Base-by-base conservation (phyloP, 1,139 yeast species). In the Blastobotrys serpentis region DNA sequence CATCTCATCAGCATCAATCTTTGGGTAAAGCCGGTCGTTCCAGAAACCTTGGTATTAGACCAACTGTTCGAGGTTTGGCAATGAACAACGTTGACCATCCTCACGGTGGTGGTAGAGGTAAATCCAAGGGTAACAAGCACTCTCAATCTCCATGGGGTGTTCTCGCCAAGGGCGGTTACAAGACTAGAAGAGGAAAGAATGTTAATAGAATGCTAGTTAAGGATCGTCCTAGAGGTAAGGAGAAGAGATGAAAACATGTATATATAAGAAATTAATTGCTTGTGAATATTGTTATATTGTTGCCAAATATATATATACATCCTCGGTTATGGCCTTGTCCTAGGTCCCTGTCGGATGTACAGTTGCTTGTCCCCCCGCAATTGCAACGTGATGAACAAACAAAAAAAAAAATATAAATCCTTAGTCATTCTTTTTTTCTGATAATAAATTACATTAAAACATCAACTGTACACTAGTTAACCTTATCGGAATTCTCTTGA, bases 21-120 rank as follows among this genome's bases (percentile, higher is more conserved):
- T 78, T 89, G 72, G 98, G 99, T 78, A 92, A 94, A 70, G 99
- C 99, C 13, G 99, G 99, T 62, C 82, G 98, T 70, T 76, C 84
- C 47, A 84, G 99, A 68, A 85, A 89, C 76, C 74, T 86, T 66
- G 98, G 98, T 57, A 83, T 84, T 62, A 82, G 98, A 69, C 98
- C 99, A 30, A 80, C 85, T 48, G 96, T 89, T 34, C 86, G 99
- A 76, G 99, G 99, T 79, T 88, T 89, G 60, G 98, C 98, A 47
- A 88, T 88, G 96, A 92, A 92, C 72, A 94, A 95, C 53, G 81
- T 83, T 65, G 98, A 92, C 71, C 99, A 92, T 75, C 99, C 99
- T 58, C 94, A 89, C 64, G 99, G 99, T 77, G 99, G 99, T 84
- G 99, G 99, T 73, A 85, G 98, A 78, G 99, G 99, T 79, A 94